Conservation (phyloP, 805 yeast genomes). For the Yamadazyma endophytica region DNA sequence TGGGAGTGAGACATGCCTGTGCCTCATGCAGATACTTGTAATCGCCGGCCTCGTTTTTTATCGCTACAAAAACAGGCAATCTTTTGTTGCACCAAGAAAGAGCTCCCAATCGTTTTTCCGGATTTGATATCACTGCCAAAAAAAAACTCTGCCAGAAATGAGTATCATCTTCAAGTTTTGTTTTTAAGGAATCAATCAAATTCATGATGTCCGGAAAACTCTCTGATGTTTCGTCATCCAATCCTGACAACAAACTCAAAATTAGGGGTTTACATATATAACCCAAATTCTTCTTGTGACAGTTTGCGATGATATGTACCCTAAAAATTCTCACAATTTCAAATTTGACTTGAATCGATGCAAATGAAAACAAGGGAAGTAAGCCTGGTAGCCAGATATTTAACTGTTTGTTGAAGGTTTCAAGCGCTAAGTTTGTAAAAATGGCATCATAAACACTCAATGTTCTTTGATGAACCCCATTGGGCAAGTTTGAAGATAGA, state of each 20-base stretch:
- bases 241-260: conserved; percentile 74
- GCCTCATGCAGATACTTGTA: conserved; percentile 45
- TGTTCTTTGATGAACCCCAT: conserved; percentile 93
- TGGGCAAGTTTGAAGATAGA: conserved; percentile 75
- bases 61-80: conserved; percentile 56
- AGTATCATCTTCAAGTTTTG: conserved; percentile 56
- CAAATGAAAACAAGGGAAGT: conserved; percentile 83
- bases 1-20: conserved; percentile 62
- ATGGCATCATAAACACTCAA: conserved; percentile 70
- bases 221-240: conserved; percentile 91
- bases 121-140: conserved; percentile 67
- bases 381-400: conserved; percentile 88
- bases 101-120: conserved; percentile 81
- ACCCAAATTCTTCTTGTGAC: conserved; percentile 43
- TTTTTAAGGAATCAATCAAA: conserved; percentile 57
- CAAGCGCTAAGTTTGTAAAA: conserved; percentile 58
- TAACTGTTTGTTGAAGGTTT: conserved; percentile 51
- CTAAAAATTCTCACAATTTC: conserved; percentile 62
- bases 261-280: conserved; percentile 64
- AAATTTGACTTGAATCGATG: conserved; percentile 85
- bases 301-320: conserved; percentile 43
- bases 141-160: conserved; percentile 87
- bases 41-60: conserved; percentile 15
- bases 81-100: conserved; percentile 66
- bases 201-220: conserved; percentile 59